Conservation (phyloP, 768 basidiomycete species). For the Hortiboletus campestris region DNA sequence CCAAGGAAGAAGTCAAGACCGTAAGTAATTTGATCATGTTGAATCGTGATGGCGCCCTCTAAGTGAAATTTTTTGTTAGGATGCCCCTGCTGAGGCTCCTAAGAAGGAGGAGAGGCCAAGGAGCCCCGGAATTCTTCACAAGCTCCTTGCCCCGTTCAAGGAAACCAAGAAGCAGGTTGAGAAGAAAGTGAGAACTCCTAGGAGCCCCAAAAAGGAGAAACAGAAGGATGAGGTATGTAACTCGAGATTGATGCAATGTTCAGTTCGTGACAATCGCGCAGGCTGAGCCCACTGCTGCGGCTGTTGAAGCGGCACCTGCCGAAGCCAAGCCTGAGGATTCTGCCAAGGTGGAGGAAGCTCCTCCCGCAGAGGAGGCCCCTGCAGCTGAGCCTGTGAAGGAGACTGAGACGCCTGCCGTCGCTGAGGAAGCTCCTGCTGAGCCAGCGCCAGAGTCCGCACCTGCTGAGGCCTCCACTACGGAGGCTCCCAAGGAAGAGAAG, state of each 20-base stretch:
- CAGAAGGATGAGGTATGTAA: constrained; percentile 69
- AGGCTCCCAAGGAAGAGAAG: constrained; percentile 58
- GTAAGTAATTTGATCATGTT: constrained; percentile 25
- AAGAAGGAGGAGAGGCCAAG: constrained; percentile 82
- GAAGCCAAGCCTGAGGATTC: constrained; percentile 33
- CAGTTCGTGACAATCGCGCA: constrained; percentile 7
- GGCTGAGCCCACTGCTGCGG: constrained; percentile 35
- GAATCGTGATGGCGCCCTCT: constrained; percentile 33
- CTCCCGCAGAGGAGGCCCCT: constrained; percentile 29
- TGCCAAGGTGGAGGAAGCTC: constrained; percentile 44
- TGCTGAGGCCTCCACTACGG: constrained; percentile 37
- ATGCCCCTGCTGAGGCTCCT: constrained; percentile 45
- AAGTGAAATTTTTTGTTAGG: background rate
- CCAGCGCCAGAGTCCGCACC: constrained; percentile 30
- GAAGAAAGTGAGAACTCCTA: constrained; percentile 60
- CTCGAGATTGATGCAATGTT: background rate
- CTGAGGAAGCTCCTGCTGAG: constrained; percentile 27
- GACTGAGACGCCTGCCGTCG: constrained; percentile 42
- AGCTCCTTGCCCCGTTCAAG: constrained; percentile 80
- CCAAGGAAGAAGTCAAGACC: constrained; percentile 44
- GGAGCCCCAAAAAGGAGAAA: constrained; percentile 80
- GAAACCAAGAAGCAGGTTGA: constrained; percentile 48
- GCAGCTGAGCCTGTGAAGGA: constrained; percentile 66
- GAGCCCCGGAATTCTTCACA: constrained; percentile 75
- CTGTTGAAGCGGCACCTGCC: constrained; percentile 36